Conservation (phyloP, 2,329 filamentous ascomycete species). For the Lasiodiplodia hormozganensis region DNA sequence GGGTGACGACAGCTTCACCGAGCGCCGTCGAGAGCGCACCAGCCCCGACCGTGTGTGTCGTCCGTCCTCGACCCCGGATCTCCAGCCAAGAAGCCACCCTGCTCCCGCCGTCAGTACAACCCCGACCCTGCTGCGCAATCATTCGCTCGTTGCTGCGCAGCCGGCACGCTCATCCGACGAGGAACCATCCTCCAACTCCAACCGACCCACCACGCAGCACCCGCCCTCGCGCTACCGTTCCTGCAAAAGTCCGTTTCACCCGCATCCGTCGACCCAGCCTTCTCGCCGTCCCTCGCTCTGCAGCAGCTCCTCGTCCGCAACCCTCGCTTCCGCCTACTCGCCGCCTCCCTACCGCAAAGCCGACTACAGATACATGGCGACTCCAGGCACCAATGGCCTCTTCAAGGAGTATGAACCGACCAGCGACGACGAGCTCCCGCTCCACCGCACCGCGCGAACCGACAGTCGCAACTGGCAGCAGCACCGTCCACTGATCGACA, state of each 20-base stretch:
- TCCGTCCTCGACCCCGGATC: background rate
- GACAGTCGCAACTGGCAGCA: constrained; percentile 27
- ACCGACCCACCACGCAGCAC: background rate
- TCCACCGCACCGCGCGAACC: background rate
- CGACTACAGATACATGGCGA: constrained; percentile 29
- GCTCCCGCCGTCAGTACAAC: background rate
- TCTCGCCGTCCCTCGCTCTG: constrained; percentile 10
- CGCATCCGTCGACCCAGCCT: background rate
- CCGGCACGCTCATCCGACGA: constrained; percentile 21
- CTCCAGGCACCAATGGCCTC: constrained; percentile 14
- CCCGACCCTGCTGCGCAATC: background rate
- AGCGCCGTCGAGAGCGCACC: background rate
- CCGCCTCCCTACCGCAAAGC: constrained; percentile 6
- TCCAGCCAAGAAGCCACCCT: background rate
- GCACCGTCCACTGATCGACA: constrained; percentile 34
- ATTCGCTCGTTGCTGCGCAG: background rate
- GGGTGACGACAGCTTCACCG: background rate
- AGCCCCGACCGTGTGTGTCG: background rate
- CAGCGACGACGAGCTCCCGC: constrained; percentile 24
- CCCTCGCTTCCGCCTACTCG: constrained; percentile 18
- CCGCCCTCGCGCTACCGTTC: constrained; percentile 1
- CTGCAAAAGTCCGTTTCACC: background rate
- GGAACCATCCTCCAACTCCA: background rate
- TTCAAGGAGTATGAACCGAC: constrained; percentile 14
- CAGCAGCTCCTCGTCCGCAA: constrained; percentile 26